Evolutionary conservation across 148 eudicot species (phyloP).

Genomic region (Tetragonia tetragonoides): DNA sequence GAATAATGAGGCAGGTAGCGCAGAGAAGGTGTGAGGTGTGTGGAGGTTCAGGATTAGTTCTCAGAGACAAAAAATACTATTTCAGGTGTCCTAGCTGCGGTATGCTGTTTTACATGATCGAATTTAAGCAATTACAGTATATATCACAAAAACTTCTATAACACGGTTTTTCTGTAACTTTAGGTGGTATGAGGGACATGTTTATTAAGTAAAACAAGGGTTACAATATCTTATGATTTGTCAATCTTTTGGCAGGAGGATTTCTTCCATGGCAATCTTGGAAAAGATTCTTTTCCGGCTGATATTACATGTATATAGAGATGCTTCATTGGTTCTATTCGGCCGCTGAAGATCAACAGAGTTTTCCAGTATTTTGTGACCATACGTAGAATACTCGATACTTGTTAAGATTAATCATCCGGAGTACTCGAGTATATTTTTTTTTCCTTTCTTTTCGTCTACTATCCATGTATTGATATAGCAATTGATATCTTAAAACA

Average conservation of each 20-base stretch:
- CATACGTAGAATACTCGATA: no score
- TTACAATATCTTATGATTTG: neutral
- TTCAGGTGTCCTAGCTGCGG: slow-evolving; percentile 81
- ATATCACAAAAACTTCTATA: no score
- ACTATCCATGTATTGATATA: no score
- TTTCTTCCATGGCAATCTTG: slow-evolving; percentile 98
- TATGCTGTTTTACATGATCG: slow-evolving; percentile 20
- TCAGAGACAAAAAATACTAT: slow-evolving; percentile 72
- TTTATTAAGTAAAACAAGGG: no score
- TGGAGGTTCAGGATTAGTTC: slow-evolving; percentile 80
- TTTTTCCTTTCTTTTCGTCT: no score
- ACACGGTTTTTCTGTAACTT: no score
- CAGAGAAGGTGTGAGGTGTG: slow-evolving; percentile 66
- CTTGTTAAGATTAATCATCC: no score
- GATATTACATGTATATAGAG: neutral
- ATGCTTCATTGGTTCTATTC: neutral
- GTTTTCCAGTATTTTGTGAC: neutral
- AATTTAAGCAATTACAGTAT: no score
- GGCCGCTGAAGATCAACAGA: neutral
- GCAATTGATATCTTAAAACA: no score
- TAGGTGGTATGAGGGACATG: no score
- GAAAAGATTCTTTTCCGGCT: slow-evolving; percentile 85
- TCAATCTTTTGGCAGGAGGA: slow-evolving; percentile 52
- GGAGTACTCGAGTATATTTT: no score
- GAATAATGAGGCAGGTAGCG: slow-evolving; percentile 40